Evolutionary conservation across 176 grass and related monocot genomes (phyloP), one percentile per base, ranked within the genome.

Genomic region (Carex cristatella): DNA sequence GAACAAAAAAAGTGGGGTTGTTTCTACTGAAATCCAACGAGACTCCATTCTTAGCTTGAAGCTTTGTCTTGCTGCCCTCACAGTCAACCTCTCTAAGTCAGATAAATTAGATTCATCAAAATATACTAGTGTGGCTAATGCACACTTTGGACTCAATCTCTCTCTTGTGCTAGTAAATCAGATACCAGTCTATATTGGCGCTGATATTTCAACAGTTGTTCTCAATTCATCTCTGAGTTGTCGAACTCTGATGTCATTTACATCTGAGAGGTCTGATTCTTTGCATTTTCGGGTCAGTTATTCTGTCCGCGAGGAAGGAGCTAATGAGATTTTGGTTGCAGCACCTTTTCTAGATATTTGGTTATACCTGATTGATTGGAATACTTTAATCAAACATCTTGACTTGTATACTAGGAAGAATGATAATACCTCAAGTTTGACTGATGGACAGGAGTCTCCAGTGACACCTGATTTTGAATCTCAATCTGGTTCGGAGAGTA

Each of bases 341-440:
- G 14, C 94, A 88, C 86, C 92, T 53, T 80, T 60, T 89, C 72
- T 98, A 1, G 91, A 98, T 76, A 69, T 93, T 81, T 98, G 95
- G 95, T 90, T 98, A 86, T 88, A 94, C 83, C 87, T 94, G 59
- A 49, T 85, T 59, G 91, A 94, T 80, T 98, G 95, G 95, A 88
- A 83, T 69, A 86, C 19, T 44, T 80, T 94, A 64, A 88, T 88
- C 15, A 72, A 88, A 64, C 95, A 92, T 94, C 79, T 90, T 65
- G 58, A 83, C 64, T 98, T 86, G 2, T 94, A 89, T 65, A 23
- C 69, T 82, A 86, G 49, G 42, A 82, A 90, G 19, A 75, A 74
- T 49, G 88, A 83, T 48, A 87, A 70, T 14, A 85, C 82, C 64
- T 85, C 58, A n/a, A 84, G 85, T 83, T 79, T 64, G 57, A 73